These are phyloP conservation scores for Castanea mollissima DNA, from an alignment of 306 rosid genomes.

Conservation along the genomic window DNA sequence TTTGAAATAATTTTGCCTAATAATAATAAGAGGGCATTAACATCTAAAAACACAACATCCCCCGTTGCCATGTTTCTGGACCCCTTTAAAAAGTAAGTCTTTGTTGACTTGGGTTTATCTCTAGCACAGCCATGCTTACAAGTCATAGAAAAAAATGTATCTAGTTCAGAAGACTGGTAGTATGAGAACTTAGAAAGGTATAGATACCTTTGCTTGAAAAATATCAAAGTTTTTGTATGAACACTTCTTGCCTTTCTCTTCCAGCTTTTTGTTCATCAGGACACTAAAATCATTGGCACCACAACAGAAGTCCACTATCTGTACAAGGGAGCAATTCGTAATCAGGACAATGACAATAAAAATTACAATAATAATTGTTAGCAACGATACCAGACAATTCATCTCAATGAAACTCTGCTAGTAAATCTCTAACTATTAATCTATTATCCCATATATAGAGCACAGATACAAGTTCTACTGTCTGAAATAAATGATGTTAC, in stretches of 20 bases:
- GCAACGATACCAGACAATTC: neutral
- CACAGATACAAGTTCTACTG: neutral
- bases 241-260: constrained; percentile 76
- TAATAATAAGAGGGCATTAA: too few species aligned
- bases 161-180: constrained; percentile 1
- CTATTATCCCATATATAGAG: neutral
- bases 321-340: constrained; percentile 33
- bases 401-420: neutral
- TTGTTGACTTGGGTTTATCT: neutral
- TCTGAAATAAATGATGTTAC: neutral
- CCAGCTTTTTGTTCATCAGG: constrained; percentile 77
- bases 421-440: too few species aligned
- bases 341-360: constrained; percentile 26
- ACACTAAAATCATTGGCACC: constrained; percentile 93
- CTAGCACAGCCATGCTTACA: neutral
- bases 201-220: constrained; percentile 76
- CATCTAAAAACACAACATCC: too few species aligned
- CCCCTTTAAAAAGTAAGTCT: neutral
- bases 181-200: constrained; percentile 1
- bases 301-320: constrained; percentile 96
- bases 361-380: neutral
- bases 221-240: constrained; percentile 68
- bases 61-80: too few species aligned
- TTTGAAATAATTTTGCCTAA: too few species aligned
- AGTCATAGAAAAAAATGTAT: neutral